phyloP scores from a whole-genome alignment of 2,329 filamentous ascomycete species.

The Neurospora sp. region DNA sequence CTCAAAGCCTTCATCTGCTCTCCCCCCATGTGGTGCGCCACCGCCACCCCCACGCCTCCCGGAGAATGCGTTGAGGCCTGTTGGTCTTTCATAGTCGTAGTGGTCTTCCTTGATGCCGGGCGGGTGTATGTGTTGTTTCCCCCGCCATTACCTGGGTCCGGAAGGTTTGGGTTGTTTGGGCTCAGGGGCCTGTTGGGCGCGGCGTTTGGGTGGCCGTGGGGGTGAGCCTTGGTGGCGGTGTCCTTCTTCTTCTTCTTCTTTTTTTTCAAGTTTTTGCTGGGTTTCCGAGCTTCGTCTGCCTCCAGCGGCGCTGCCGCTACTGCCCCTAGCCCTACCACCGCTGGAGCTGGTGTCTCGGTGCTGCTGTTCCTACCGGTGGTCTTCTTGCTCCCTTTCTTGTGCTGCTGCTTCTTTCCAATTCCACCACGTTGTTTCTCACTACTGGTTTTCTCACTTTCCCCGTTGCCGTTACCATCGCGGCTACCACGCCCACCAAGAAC shows the following conservation, averaged over 20 bases:
- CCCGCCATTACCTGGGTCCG: background rate
- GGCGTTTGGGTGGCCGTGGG: background rate
- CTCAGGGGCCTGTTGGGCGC: background rate
- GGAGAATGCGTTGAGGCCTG: background rate
- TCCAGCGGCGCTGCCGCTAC: background rate
- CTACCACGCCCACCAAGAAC: background rate
- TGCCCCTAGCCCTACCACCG: background rate
- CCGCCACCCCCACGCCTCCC: background rate
- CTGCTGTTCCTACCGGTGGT: background rate
- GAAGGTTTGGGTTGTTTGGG: background rate
- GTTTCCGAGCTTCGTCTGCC: background rate
- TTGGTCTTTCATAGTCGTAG: background rate
- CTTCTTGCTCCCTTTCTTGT: background rate
- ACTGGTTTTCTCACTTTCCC: background rate
- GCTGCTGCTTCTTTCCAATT: background rate
- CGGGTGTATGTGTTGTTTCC: background rate
- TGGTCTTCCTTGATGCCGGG: background rate
- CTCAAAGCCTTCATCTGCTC: constrained; percentile 25
- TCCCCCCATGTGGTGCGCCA: background rate
- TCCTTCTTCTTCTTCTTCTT: background rate
- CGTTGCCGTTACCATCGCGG: background rate
- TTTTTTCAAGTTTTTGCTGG: background rate
- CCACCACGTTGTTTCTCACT: background rate
- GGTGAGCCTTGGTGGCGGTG: background rate
- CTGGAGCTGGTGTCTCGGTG: background rate